phyloP scores from a whole-genome alignment of 1,284 basidiomycete species.

The Stygiomarasmius scandens region DNA sequence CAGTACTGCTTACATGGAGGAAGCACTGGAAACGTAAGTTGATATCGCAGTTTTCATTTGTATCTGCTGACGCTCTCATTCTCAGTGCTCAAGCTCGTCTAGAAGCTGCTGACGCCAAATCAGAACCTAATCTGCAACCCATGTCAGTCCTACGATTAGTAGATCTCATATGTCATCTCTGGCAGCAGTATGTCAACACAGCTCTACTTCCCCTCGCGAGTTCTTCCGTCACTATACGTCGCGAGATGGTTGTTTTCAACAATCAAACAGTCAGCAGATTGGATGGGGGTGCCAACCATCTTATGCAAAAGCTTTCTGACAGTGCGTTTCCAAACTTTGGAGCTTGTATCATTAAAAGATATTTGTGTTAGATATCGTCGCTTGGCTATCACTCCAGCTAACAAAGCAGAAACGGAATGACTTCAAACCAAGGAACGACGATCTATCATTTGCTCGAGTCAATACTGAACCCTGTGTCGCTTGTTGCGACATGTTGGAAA shows the following conservation, averaged over 20 bases:
- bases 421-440: constrained; percentile 96
- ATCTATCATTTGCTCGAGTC: constrained; percentile 89
- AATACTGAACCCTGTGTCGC: constrained; percentile 95
- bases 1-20: constrained; percentile 86
- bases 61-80: constrained; percentile 12
- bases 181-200: constrained; percentile 95
- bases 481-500: constrained; percentile 86
- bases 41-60: constrained; percentile 8
- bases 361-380: constrained; percentile 56
- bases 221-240: constrained; percentile 82
- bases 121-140: constrained; percentile 79
- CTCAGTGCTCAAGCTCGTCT: constrained; percentile 72
- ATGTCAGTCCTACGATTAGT: constrained; percentile 72
- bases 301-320: constrained; percentile 87
- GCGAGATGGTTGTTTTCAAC: constrained; percentile 95
- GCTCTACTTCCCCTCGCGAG: constrained; percentile 90
- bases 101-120: constrained; percentile 74
- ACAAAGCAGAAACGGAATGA: constrained; percentile 95
- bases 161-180: constrained; percentile 93
- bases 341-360: no score
- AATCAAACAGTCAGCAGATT: constrained; percentile 87
- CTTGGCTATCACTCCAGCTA: constrained; percentile 75
- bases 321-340: no score
- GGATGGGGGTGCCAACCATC: constrained; percentile 83
- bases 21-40: constrained; percentile 87